Conservation (phyloP, 2,329 filamentous ascomycete species). For the Volutella citrinella region DNA sequence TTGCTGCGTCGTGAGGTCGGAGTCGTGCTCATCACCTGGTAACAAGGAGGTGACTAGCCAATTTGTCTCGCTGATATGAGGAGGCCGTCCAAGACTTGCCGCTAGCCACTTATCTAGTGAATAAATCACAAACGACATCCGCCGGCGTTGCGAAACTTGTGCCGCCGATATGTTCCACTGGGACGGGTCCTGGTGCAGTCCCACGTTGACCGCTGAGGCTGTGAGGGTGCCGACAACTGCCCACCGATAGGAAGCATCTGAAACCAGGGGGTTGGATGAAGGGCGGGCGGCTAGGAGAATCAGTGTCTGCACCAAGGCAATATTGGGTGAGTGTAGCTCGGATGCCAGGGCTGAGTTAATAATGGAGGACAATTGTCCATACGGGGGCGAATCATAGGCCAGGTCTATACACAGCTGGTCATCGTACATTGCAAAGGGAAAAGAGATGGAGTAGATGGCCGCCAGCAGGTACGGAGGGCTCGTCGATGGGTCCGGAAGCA, state of each 20-base stretch:
- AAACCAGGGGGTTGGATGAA: conserved; percentile 15
- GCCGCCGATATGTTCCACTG: conserved; percentile 11
- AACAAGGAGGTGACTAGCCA: conserved; percentile 9
- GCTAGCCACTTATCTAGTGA: conserved; percentile 17
- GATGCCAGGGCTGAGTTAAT: conserved; percentile 10
- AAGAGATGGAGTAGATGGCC: conserved; percentile 14
- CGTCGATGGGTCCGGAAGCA: conserved; percentile 6
- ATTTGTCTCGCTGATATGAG: conserved; percentile 7
- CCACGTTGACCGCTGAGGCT: conserved; percentile 14
- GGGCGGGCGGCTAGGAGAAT: conserved; percentile 8
- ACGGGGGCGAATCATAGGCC: conserved; percentile 18
- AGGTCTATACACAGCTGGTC: conserved; percentile 20
- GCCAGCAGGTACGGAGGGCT: conserved; percentile 7
- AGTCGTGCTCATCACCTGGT: background rate
- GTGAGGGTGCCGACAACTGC: conserved; percentile 11
- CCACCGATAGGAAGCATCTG: conserved; percentile 14
- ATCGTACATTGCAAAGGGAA: conserved; percentile 18
- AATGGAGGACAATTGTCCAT: conserved; percentile 10
- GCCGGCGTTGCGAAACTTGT: conserved; percentile 11
- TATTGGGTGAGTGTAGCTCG: conserved; percentile 15
- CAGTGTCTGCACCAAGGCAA: conserved; percentile 10
- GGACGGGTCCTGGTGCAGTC: conserved; percentile 14
- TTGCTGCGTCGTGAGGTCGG: conserved; percentile 3
- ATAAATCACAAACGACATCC: conserved; percentile 15
- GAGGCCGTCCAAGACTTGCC: conserved; percentile 14